phyloP scores from a whole-genome alignment of 768 basidiomycete genomes.

The Naganishia kalamii region DNA sequence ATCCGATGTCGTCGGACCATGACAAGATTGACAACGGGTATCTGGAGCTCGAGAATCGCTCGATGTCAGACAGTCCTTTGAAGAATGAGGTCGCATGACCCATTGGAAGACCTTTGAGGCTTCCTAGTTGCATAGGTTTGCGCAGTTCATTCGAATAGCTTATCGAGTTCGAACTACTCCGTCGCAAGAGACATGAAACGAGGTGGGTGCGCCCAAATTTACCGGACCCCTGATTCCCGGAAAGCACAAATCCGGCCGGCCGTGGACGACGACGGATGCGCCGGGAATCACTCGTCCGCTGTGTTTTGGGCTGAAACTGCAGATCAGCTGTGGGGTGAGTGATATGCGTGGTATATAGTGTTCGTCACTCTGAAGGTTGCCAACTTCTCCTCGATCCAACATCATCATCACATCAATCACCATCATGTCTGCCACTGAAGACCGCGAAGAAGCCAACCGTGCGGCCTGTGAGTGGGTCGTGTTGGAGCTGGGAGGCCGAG shows the following conservation, averaged over 20 bases:
- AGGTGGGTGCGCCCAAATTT: too few species aligned
- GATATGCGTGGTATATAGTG: neutral
- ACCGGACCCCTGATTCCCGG: neutral
- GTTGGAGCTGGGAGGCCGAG: neutral
- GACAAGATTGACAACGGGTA: too few species aligned
- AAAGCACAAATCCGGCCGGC: neutral
- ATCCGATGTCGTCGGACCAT: too few species aligned
- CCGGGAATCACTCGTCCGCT: neutral
- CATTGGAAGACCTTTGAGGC: too few species aligned
- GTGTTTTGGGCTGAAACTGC: neutral
- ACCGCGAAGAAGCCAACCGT: slow-evolving; percentile 24
- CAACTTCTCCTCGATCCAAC: too few species aligned
- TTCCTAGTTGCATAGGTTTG: too few species aligned
- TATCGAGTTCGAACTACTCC: too few species aligned
- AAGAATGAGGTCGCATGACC: too few species aligned
- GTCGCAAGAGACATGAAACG: too few species aligned
- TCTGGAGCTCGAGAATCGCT: too few species aligned
- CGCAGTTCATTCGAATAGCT: too few species aligned
- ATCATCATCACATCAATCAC: neutral
- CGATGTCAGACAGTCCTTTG: too few species aligned
- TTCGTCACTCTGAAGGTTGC: neutral
- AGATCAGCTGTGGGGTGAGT: neutral
- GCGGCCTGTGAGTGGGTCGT: slow-evolving; percentile 17
- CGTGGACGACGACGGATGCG: neutral
- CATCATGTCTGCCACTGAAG: slow-evolving; percentile 12